Conservation (phyloP, 129 eudicot species). For the Tagetes erecta region DNA sequence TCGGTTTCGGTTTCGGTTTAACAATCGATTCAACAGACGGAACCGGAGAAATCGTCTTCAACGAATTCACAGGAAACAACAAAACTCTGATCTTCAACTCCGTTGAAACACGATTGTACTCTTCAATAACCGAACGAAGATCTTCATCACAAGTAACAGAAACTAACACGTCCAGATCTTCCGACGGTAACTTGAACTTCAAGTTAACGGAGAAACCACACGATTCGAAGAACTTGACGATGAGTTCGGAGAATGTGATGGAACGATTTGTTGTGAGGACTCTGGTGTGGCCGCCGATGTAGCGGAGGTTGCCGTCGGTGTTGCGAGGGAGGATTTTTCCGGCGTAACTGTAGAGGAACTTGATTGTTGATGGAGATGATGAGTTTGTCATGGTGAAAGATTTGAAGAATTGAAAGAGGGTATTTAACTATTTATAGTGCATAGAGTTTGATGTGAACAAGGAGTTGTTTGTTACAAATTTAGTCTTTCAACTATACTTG, state of each 20-base stretch:
- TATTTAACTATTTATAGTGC: slow-evolving; percentile 17
- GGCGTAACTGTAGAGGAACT: slow-evolving; percentile 84
- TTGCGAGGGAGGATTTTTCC: slow-evolving; percentile 80
- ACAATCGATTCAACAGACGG: slow-evolving; percentile 52
- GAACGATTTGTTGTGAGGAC: slow-evolving; percentile 67
- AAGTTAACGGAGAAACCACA: slow-evolving; percentile 68
- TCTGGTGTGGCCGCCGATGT: slow-evolving; percentile 81
- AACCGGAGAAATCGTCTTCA: slow-evolving; percentile 56
- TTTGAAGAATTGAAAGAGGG: background rate
- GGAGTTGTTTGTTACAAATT: background rate
- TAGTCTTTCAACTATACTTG: slow-evolving; percentile 16
- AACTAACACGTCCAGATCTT: slow-evolving; percentile 73
- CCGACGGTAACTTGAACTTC: slow-evolving; percentile 69
- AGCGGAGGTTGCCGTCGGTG: slow-evolving; percentile 71
- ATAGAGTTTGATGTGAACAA: background rate
- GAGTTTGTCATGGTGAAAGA: slow-evolving; percentile 25
- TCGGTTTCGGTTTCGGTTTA: background rate
- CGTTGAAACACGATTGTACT: slow-evolving; percentile 55
- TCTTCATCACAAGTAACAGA: slow-evolving; percentile 73
- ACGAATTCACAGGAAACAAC: slow-evolving; percentile 43
- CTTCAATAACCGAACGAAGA: slow-evolving; percentile 51
- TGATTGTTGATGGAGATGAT: slow-evolving; percentile 32
- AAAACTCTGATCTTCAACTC: slow-evolving; percentile 73
- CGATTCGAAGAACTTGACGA: slow-evolving; percentile 64
- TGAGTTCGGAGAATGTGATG: slow-evolving; percentile 53